Base-by-base conservation (phyloP, 2,329 filamentous ascomycete species). In the Daldinia eschscholtzii region DNA sequence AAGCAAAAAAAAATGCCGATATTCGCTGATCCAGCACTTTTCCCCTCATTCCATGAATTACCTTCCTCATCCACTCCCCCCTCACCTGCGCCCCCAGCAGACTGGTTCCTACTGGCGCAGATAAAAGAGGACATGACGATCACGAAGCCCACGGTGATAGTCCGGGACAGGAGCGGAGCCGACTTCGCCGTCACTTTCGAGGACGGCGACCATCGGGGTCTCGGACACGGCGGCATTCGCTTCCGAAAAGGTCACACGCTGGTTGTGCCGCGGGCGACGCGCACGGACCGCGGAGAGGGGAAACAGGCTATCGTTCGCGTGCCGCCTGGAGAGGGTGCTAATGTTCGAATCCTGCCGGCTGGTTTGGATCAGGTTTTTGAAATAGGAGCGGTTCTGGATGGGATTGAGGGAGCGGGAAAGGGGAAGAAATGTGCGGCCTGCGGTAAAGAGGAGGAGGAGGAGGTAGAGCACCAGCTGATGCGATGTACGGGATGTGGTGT, bases 121-220 rank as follows among this genome's bases (percentile, higher is more conserved):
- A 72, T 79, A 66, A 77, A 76, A 42, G 75, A 78, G 66, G 75
- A 78, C 73, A 79, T 79, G 77, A 79, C 84, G 44, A 83, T 86
- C 70, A 85, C 80, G 20, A 82, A 85, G 69, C 84, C 84, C 5
- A 86, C 84, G 3, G 79, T 85, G 1, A 81, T 85, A 58, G 79
- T 80, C 18, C 76, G 77, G 37, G 84, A 86, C 77, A 75, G 79
- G 39, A 68, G 73, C 44, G 76, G 78, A 44, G 70, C 74, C 20
- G 77, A 81, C 37, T 85, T 85, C 70, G 84, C 84, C 2, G 77
- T 86, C 6, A 80, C 82, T 0, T 86, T 84, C 62, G 82, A 83
- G 64, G 82, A 82, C 37, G 70, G 76, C 61, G 82, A 83, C 65
- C 81, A 82, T 35, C 70, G 76, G 26, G 79, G 71, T 6, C 37